phyloP scores from a whole-genome alignment of 2,329 filamentous ascomycete species.

The Pseudogymnoascus sp. region DNA sequence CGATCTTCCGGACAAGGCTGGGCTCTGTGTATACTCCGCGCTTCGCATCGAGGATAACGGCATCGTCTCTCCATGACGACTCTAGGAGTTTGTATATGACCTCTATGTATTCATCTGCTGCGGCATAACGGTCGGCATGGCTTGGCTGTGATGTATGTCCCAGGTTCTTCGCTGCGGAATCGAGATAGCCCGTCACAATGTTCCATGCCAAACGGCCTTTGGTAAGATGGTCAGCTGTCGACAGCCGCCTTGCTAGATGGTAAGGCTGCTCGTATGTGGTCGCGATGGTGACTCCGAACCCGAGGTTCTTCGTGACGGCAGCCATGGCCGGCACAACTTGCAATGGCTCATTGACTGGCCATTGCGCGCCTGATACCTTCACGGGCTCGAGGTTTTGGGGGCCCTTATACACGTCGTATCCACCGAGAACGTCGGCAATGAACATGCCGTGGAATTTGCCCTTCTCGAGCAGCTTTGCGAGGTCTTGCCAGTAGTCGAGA shows the following conservation, averaged over 20 bases:
- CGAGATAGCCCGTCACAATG: slow-evolving; percentile 61
- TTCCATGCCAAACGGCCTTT: slow-evolving; percentile 44
- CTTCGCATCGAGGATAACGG: slow-evolving; percentile 50
- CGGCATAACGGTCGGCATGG: slow-evolving; percentile 59
- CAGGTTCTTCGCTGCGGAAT: slow-evolving; percentile 57
- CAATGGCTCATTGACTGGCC: slow-evolving; percentile 63
- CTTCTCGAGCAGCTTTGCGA: slow-evolving; percentile 51
- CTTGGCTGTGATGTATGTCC: slow-evolving; percentile 47
- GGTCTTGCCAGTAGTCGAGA: slow-evolving; percentile 50
- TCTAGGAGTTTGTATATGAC: slow-evolving; percentile 60
- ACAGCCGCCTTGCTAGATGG: slow-evolving; percentile 53
- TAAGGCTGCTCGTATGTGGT: slow-evolving; percentile 64
- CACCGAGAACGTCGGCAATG: slow-evolving; percentile 58
- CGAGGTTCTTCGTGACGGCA: slow-evolving; percentile 56
- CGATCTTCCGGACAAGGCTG: slow-evolving; percentile 52
- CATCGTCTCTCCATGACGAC: slow-evolving; percentile 58
- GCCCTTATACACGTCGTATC: slow-evolving; percentile 62
- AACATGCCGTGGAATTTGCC: slow-evolving; percentile 60
- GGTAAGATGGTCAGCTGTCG: slow-evolving; percentile 57
- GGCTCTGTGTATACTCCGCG: slow-evolving; percentile 52
- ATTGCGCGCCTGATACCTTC: slow-evolving; percentile 55
- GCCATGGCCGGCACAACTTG: slow-evolving; percentile 59
- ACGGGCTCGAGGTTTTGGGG: slow-evolving; percentile 51
- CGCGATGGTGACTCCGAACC: slow-evolving; percentile 58
- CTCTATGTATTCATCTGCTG: slow-evolving; percentile 55